phyloP scores from a whole-genome alignment of 73 alveolate genomes.

The Paramecium pentaurelia region DNA sequence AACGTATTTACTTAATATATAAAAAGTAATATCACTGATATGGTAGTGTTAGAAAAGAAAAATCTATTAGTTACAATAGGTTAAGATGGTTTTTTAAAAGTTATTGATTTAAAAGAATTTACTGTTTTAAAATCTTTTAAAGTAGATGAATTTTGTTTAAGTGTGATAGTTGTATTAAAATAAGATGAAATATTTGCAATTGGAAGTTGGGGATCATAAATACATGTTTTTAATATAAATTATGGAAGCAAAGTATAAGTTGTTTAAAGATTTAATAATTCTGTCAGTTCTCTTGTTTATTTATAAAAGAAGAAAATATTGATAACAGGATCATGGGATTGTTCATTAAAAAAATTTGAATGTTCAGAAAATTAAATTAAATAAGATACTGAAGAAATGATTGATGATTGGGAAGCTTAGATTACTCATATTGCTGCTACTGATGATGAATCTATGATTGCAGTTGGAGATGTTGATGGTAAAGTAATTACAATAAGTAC shows the following conservation, averaged over 20 bases:
- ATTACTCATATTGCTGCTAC: slow-evolving; percentile 42
- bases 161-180: slow-evolving; percentile 57
- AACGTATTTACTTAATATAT: not conserved
- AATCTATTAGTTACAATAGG: slow-evolving; percentile 58
- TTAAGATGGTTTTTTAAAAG: slow-evolving; percentile 65
- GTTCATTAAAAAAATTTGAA: slow-evolving; percentile 56
- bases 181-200: slow-evolving; percentile 63
- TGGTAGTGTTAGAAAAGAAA: slow-evolving; percentile 36
- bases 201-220: slow-evolving; percentile 65
- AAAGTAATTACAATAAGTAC: slow-evolving; percentile 12
- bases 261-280: slow-evolving; percentile 56
- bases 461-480: slow-evolving; percentile 65
- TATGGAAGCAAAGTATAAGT: slow-evolving; percentile 60
- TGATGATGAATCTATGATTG: slow-evolving; percentile 53
- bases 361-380: slow-evolving; percentile 43
- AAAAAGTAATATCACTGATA: slow-evolving; percentile 27
- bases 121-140: slow-evolving; percentile 52
- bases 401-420: slow-evolving; percentile 56
- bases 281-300: slow-evolving; percentile 57
- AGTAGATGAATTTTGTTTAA: slow-evolving; percentile 61
- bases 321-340: slow-evolving; percentile 73
- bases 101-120: slow-evolving; percentile 41
- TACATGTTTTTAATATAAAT: slow-evolving; percentile 61
- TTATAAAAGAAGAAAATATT: not conserved
- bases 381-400: slow-evolving; percentile 57